Evolutionary conservation across 306 rosid genomes (phyloP), one percentile per base, ranked within the genome.

Genomic region (Prunus armeniaca): DNA sequence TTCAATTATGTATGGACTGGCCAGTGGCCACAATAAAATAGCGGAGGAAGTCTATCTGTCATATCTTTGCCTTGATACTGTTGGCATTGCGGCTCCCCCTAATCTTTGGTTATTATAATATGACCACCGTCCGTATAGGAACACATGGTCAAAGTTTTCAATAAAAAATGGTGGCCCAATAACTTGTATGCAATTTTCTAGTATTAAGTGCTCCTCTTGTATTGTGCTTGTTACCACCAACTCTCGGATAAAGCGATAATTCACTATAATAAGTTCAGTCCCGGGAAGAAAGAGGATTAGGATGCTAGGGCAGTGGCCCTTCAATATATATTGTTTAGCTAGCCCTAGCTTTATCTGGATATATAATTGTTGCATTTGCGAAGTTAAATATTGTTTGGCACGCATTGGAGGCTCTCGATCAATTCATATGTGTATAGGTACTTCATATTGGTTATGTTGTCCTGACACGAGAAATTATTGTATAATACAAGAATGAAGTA

Each of bases 61-160:
- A 57, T 46, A 76, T 77, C 62, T 66, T 67, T 67, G 56, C 62
- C 38, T n/a, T 49, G 72, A 72, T 77, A 82, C 85, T 82, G 76
- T 82, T 34, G 55, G 32, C 58, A 51, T 67, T 58, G 68, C 72
- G 78, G 82, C 78, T 77, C 52, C 56, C 41, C 75, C 43, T 34
- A 34, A 34, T 34, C 43, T 34, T 34, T 34, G 9, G 43, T 34
- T 34, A 12, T 63, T 64, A 54, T 52, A 41, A 19, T n/a, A 22
- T 20, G 54, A 51, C 46, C 61, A 76, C 58, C n/a, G 3, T 76
- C 71, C 82, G 66, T 28, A 56, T 28, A 43, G 65, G 52, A 60
- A 46, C 41, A 60, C 24, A 22, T 58, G 8, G 18, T 32, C 6
- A 7, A 46, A 57, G 18, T 8, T 30, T 63, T 30, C 45, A 63